Evolutionary conservation across 148 eudicot genomes (phyloP).

Genomic region (Dysphania ambrosioides): DNA sequence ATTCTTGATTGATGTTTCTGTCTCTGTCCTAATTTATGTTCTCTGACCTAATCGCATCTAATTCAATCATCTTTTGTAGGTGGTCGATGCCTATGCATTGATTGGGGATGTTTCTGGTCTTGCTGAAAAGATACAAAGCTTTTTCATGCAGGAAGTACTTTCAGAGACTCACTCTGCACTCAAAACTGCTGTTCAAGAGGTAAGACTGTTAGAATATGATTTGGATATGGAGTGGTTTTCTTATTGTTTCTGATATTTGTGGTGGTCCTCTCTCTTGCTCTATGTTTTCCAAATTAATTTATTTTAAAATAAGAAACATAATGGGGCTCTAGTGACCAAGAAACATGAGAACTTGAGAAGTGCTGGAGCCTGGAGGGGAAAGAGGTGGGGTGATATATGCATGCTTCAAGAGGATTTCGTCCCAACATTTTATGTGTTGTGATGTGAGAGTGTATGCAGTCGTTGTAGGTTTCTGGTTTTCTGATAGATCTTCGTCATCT

Average conservation of each 20-base stretch:
- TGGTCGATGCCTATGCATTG: constrained; percentile 91
- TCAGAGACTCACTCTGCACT: constrained; percentile 77
- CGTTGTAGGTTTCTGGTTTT: constrained; percentile 11
- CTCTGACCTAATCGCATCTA: constrained; percentile 1
- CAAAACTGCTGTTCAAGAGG: constrained; percentile 72
- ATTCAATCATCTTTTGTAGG: constrained; percentile 43
- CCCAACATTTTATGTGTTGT: neutral
- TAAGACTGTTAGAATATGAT: constrained; percentile 20
- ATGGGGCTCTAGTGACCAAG: neutral
- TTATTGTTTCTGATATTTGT: neutral
- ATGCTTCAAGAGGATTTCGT: neutral
- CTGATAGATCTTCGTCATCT: constrained; percentile 17
- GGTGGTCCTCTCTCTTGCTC: neutral
- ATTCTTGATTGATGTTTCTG: neutral
- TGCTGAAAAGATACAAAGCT: constrained; percentile 94
- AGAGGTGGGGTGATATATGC: neutral
- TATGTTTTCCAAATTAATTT: neutral
- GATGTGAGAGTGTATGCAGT: constrained; percentile 6
- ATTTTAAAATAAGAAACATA: neutral
- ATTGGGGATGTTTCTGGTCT: constrained; percentile 95
- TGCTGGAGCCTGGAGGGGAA: neutral
- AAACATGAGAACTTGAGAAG: no score
- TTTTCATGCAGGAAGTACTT: constrained; percentile 97
- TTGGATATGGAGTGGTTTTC: neutral
- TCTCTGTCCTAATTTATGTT: neutral